Evolutionary conservation across 2,329 filamentous ascomycete species (phyloP).

Genomic region (Fusarium anguioides): DNA sequence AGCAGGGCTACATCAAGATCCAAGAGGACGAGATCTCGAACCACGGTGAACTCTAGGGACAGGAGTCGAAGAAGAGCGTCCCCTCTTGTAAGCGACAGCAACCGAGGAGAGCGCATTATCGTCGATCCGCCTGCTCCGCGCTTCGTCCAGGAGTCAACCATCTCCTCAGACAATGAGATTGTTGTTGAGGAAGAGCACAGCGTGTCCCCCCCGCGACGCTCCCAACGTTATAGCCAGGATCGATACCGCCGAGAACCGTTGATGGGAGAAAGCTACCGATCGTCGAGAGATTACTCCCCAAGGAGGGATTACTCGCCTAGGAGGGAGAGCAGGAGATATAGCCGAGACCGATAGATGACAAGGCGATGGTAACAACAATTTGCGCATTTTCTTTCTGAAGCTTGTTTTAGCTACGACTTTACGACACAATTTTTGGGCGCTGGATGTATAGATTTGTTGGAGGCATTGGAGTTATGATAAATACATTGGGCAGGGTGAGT

Average conservation of each 20-base stretch:
- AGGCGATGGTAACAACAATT: neutral
- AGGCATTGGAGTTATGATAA: neutral
- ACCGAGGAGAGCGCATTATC: conserved; percentile 38
- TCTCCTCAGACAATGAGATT: conserved; percentile 53
- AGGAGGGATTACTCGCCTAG: conserved; percentile 38
- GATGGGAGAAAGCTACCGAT: conserved; percentile 25
- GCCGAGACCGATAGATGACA: conserved; percentile 24
- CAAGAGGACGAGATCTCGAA: conserved; percentile 40
- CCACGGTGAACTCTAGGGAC: conserved; percentile 30
- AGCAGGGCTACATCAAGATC: conserved; percentile 34
- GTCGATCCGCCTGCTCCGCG: conserved; percentile 48
- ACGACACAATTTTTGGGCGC: conserved; percentile 23
- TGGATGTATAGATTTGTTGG: conserved; percentile 10
- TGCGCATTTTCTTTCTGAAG: conserved; percentile 9
- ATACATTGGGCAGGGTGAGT: neutral
- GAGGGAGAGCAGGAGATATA: conserved; percentile 39
- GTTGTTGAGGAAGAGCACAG: conserved; percentile 52
- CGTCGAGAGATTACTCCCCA: conserved; percentile 35
- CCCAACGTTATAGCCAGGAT: conserved; percentile 41
- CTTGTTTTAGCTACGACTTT: conserved; percentile 28
- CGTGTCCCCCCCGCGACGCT: conserved; percentile 39
- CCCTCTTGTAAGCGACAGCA: conserved; percentile 30
- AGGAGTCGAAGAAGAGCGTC: conserved; percentile 32
- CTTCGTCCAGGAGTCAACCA: conserved; percentile 40
- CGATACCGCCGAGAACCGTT: conserved; percentile 43